Conservation (phyloP, 1,139 yeast species). For the Hyphopichia buzzinii region DNA sequence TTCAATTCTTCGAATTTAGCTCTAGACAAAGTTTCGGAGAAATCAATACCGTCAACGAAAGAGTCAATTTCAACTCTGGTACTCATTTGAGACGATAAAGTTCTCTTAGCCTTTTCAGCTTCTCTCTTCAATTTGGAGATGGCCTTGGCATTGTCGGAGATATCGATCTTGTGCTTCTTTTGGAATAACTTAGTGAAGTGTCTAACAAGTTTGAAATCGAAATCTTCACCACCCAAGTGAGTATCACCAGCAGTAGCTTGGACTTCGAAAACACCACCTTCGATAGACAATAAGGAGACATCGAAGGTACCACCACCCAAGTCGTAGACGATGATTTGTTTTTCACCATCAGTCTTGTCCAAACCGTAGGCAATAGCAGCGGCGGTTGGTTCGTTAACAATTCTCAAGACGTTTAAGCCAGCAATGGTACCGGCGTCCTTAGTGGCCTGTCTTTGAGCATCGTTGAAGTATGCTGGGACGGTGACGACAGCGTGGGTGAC, state of each 20-base stretch:
- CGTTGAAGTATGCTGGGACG: constrained; percentile 97
- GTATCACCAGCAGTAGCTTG: constrained; percentile 56
- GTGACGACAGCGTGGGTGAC: constrained; percentile 95
- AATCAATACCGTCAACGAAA: constrained; percentile 92
- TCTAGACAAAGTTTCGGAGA: constrained; percentile 87
- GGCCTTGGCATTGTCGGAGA: constrained; percentile 72
- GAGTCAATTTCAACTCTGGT: constrained; percentile 94
- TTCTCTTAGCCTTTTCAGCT: constrained; percentile 96
- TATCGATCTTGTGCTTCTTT: constrained; percentile 82
- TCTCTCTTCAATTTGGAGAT: constrained; percentile 90
- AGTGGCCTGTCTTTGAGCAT: constrained; percentile 98
- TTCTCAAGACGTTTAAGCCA: constrained; percentile 90
- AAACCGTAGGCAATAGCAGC: constrained; percentile 98
- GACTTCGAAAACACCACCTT: constrained; percentile 54
- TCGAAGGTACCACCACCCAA: constrained; percentile 58
- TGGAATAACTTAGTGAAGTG: constrained; percentile 83
- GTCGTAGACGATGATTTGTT: constrained; percentile 50
- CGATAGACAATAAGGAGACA: constrained; percentile 49
- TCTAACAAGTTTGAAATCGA: constrained; percentile 84
- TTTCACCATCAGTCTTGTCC: constrained; percentile 65
- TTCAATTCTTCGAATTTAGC: constrained; percentile 95
- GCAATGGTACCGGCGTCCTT: constrained; percentile 98
- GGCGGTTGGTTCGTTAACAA: constrained; percentile 97
- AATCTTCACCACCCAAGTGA: constrained; percentile 84
- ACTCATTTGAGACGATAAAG: constrained; percentile 85